Base-by-base conservation (phyloP, 768 basidiomycete species). In the Saitozyma sp. region DNA sequence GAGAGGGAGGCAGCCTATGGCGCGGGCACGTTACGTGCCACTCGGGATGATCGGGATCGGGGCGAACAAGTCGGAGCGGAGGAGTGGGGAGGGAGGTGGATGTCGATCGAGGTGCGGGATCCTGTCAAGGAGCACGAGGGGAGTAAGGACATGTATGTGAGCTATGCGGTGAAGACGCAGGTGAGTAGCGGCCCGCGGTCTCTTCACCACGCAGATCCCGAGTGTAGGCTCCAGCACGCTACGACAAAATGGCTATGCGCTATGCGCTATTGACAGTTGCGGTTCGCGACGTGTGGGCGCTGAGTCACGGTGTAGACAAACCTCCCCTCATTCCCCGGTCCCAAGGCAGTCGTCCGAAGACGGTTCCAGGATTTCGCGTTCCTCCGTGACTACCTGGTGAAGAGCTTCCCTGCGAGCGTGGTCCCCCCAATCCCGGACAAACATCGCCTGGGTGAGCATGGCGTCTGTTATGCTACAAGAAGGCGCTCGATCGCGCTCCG, bases 321-420 rank as follows among this genome's bases (percentile, higher is more conserved):
- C 76, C 83, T 97, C 20, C 85, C 89, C 0, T 89, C 89, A 78
- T 98, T 90, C 84, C 88, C 89, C 2, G 84, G 86, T 6, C 20
- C 45, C 0, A 19, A 62, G 6, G 16, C 59, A 0, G 83, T 89
- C 14, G 76, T 78, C 37, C 86, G 96, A 54, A 85, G 96, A 62
- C 87, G 96, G 40, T 99, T 95, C 81, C 91, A 94, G 73, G 96
- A 99, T 80, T 99, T 99, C 80, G 90, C 91, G 43, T 98, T 98
- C 76, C 83, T 99, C 52, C 84, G 91, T 62, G 88, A 95, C 51
- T 86, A 95, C 70, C 85, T 99, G 29, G 85, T 86, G 10, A 88
- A 87, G 81, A 89, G 94, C 80, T 99, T 97, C 74, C 92, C 93
- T 3, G 96, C 96, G 59, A 95, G 93, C 73, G 93, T 99, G n/a